Percentiles rank a stretch among this genome's conserved stretches.
phyloP scores from a whole-genome alignment of 176 grass and related monocot species.

The Cenchrus americanus region DNA sequence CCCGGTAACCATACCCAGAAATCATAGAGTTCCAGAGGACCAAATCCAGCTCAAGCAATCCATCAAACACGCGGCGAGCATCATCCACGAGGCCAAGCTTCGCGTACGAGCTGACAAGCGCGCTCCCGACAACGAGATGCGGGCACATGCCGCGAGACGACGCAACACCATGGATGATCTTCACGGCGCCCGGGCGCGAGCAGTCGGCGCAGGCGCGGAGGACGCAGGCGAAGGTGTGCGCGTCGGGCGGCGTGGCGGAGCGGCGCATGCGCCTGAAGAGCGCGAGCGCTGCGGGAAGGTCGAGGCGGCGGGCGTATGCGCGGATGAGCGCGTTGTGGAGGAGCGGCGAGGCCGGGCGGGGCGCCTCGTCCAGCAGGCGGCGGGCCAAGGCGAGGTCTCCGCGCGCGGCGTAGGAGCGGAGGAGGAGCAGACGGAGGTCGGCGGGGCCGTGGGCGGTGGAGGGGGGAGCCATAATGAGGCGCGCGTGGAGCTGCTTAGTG shows the following conservation, averaged over 20 bases:
- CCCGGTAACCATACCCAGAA: conserved; percentile 54
- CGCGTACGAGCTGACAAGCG: conserved; percentile 50
- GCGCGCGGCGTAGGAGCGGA: conserved; percentile 52
- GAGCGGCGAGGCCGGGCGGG: conserved; percentile 40
- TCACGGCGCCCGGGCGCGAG: conserved; percentile 28
- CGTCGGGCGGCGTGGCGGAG: conserved; percentile 46
- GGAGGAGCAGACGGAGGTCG: conserved; percentile 47
- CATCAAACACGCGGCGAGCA: conserved; percentile 51
- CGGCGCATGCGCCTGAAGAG: conserved; percentile 56
- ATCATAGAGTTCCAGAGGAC: conserved; percentile 74
- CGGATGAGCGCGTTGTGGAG: conserved; percentile 71
- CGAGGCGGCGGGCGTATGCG: conserved; percentile 49
- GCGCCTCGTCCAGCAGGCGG: conserved; percentile 53
- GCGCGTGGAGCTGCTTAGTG: conserved; percentile 61
- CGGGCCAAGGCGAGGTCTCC: conserved; percentile 50
- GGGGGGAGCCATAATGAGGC: conserved; percentile 32
- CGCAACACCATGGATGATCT: conserved; percentile 29
- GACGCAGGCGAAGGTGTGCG: conserved; percentile 68
- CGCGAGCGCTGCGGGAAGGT: conserved; percentile 38
- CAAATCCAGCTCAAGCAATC: conserved; percentile 46
- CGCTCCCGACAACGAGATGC: conserved; percentile 45
- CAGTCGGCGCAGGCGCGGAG: conserved; percentile 64
- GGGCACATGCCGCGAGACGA: conserved; percentile 24
- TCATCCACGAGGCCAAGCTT: conserved; percentile 48
- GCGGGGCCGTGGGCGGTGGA: not conserved